phyloP scores from a whole-genome alignment of 768 basidiomycete genomes.

The Boletus insuetus region DNA sequence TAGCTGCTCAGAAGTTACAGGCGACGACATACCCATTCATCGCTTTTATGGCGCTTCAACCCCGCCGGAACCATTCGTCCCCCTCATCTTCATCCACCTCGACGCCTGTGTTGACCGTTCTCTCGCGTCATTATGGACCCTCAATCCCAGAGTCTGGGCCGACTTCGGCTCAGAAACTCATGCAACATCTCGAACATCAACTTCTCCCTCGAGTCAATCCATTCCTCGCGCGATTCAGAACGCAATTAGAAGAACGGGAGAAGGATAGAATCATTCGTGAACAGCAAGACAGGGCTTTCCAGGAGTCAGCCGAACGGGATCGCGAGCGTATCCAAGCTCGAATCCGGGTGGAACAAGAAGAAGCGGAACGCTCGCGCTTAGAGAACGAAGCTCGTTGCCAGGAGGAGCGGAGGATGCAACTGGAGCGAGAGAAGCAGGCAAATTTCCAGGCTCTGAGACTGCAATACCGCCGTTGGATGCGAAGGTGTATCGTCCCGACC shows the following conservation, averaged over 20 bases:
- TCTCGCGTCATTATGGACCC: slow-evolving; percentile 81
- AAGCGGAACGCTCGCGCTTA: slow-evolving; percentile 34
- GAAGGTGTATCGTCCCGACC: slow-evolving; percentile 43
- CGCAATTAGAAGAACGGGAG: slow-evolving; percentile 48
- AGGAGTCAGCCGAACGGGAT: slow-evolving; percentile 62
- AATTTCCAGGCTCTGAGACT: slow-evolving; percentile 38
- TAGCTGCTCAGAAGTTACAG: slow-evolving; percentile 70
- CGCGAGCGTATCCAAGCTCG: slow-evolving; percentile 60
- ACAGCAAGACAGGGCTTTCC: slow-evolving; percentile 81
- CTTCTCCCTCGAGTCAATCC: slow-evolving; percentile 81
- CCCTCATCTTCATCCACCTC: slow-evolving; percentile 34
- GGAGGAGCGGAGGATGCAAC: slow-evolving; percentile 36
- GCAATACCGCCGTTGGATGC: slow-evolving; percentile 61
- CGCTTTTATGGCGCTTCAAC: slow-evolving; percentile 87
- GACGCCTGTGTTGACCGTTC: slow-evolving; percentile 64
- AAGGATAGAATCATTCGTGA: slow-evolving; percentile 64
- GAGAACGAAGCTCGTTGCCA: slow-evolving; percentile 30
- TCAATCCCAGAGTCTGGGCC: slow-evolving; percentile 46
- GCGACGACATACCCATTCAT: slow-evolving; percentile 92
- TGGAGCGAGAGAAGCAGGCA: slow-evolving; percentile 37
- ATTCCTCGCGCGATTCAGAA: slow-evolving; percentile 63
- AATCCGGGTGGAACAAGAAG: slow-evolving; percentile 44
- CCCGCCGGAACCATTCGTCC: slow-evolving; percentile 46
- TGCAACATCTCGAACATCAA: slow-evolving; percentile 62
- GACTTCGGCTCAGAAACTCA: slow-evolving; percentile 63